Evolutionary conservation across 2,329 filamentous ascomycete genomes (phyloP).

Genomic region (Aspergillus sp.): DNA sequence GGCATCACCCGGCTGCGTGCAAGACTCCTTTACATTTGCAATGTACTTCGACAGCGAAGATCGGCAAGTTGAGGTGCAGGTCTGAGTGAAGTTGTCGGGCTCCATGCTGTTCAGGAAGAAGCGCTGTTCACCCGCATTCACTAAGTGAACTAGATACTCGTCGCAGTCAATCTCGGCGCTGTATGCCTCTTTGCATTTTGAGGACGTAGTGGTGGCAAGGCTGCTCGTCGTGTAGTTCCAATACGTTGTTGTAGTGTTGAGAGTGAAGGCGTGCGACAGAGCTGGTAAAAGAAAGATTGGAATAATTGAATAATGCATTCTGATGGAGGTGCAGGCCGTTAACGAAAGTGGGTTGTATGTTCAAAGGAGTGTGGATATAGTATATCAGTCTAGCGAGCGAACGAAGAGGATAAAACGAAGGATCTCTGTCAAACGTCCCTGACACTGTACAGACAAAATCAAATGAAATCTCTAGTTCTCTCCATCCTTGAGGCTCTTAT

Average conservation of each 20-base stretch:
- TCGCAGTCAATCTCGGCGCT: constrained; percentile 11
- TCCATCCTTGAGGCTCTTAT: no score
- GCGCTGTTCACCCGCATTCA: constrained; percentile 2
- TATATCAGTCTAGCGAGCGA: no score
- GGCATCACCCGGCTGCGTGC: constrained; percentile 3
- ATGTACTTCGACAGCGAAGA: constrained; percentile 8
- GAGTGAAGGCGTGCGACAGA: constrained; percentile 3
- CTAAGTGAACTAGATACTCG: constrained; percentile 4
- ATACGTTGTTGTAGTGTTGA: neutral
- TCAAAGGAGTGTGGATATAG: no score
- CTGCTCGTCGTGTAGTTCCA: constrained; percentile 9
- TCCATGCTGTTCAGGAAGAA: neutral
- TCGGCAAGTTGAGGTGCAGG: constrained; percentile 9
- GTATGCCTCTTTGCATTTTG: constrained; percentile 13
- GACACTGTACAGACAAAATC: no score
- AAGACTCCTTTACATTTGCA: constrained; percentile 5
- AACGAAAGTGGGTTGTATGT: neutral
- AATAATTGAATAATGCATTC: neutral
- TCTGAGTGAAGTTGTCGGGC: constrained; percentile 2
- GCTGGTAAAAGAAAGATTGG: neutral
- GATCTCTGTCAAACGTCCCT: no score
- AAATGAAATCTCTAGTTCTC: neutral
- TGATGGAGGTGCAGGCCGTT: neutral
- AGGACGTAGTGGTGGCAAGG: constrained; percentile 9
- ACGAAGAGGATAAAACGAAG: no score